Conservation (phyloP, 495 filamentous ascomycete genomes). For the Trichoderma virens region DNA sequence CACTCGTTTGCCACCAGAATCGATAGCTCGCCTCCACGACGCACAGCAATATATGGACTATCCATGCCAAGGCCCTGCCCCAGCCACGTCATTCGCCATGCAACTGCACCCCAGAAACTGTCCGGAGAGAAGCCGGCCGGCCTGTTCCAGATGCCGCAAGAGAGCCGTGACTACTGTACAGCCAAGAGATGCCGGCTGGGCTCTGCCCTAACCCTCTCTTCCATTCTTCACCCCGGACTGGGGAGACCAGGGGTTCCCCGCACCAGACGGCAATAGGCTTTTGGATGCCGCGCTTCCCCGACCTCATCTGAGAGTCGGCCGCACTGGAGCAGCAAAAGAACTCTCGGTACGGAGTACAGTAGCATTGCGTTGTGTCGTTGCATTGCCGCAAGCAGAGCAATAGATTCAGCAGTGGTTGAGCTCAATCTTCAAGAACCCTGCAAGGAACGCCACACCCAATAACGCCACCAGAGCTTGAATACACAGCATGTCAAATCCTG, state of each 20-base stretch:
- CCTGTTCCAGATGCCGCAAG: neutral
- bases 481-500: neutral
- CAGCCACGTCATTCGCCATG: neutral
- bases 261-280: neutral
- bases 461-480: too few relatives aligned
- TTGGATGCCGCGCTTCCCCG: slow-evolving; percentile 2
- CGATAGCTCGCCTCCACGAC: neutral
- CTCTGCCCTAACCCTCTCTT: neutral
- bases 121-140: slow-evolving; percentile 6
- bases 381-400: neutral
- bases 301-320: neutral
- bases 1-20: neutral
- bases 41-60: neutral
- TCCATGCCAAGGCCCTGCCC: neutral
- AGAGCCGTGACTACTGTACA: neutral
- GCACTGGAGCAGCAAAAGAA: neutral
- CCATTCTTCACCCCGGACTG: neutral
- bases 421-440: neutral
- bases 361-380: neutral
- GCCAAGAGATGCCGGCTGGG: neutral
- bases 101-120: slow-evolving; percentile 3
- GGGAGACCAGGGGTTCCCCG: neutral
- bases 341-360: neutral
- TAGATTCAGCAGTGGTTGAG: neutral
- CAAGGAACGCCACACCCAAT: neutral